A percentile compares a stretch with the other conserved stretches of the same genome.
phyloP scores from a whole-genome alignment of 495 filamentous ascomycete species.

The Friedmanniomyces simplex region DNA sequence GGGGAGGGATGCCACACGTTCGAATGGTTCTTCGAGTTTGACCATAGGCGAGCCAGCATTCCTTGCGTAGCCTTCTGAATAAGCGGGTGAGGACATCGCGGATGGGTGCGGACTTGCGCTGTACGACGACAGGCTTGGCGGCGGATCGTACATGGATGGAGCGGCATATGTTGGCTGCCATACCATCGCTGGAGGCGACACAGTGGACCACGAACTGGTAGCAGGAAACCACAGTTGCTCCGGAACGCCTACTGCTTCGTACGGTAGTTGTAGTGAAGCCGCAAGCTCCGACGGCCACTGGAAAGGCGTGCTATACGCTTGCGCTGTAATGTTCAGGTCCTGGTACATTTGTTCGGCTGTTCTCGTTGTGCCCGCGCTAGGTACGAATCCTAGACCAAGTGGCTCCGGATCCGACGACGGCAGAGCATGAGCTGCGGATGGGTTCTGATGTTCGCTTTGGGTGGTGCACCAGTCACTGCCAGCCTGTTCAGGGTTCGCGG shows the following conservation, averaged over 20 bases:
- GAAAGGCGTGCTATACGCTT: background rate
- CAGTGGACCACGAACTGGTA: background rate
- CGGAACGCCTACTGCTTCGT: background rate
- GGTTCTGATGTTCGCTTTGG: background rate
- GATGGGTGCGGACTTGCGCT: constrained; percentile 1
- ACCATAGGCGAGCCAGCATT: background rate
- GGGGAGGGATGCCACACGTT: background rate
- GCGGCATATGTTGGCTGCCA: background rate
- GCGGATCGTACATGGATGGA: background rate
- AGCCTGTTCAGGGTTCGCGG: background rate
- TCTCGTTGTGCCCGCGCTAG: too few relatives aligned
- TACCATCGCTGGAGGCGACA: background rate
- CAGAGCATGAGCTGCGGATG: background rate
- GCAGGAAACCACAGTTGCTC: background rate
- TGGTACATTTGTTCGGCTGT: too few relatives aligned
- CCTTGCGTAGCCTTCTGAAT: background rate
- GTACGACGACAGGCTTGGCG: constrained; percentile 6
- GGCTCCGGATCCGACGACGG: background rate
- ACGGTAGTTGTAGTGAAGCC: background rate
- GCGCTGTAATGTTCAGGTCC: background rate
- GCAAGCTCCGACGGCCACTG: background rate
- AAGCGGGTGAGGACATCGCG: constrained; percentile 2
- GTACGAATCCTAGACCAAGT: background rate
- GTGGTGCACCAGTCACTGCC: background rate
- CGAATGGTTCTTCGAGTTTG: constrained; percentile 11